These are phyloP conservation scores for Pseudopediastrum boryanum DNA, from an alignment of 139 green algal species.

Conservation along the genomic window DNA sequence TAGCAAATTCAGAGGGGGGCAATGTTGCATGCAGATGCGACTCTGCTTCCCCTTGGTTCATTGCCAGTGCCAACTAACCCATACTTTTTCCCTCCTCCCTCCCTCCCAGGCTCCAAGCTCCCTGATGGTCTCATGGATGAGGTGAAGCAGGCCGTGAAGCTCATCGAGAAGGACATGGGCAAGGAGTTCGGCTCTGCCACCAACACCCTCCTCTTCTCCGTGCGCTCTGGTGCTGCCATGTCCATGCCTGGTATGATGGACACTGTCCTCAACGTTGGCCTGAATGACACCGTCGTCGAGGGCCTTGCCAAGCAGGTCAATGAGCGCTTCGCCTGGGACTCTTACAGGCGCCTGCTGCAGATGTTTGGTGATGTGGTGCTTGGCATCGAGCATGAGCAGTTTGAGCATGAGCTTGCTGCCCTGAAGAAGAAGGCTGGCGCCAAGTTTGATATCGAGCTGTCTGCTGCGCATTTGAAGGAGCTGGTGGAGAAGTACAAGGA, in stretches of 20 bases:
- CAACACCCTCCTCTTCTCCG: constrained; percentile 83
- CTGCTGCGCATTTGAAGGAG: constrained; percentile 69
- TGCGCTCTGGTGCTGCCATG: constrained; percentile 75
- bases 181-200: constrained; percentile 72
- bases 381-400: constrained; percentile 78
- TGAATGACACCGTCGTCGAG: constrained; percentile 81
- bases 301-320: constrained; percentile 63
- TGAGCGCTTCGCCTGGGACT: constrained; percentile 83
- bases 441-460: constrained; percentile 82
- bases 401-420: constrained; percentile 79
- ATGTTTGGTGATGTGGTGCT: constrained; percentile 91
- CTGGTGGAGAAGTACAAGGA: constrained; percentile 82
- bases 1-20: too few species aligned
- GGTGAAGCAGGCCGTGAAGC: constrained; percentile 57
- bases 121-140: constrained; percentile 75
- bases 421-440: constrained; percentile 63
- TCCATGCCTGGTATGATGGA: constrained; percentile 93
- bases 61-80: too few species aligned
- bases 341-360: constrained; percentile 52
- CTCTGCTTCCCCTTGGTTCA: too few species aligned
- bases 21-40: too few species aligned
- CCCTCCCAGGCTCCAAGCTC: constrained; percentile 51
- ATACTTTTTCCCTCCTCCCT: too few species aligned
- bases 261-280: constrained; percentile 90
- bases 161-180: constrained; percentile 69